Base-by-base conservation (phyloP, 345 rosid species). In the Eutrema japonicum region DNA sequence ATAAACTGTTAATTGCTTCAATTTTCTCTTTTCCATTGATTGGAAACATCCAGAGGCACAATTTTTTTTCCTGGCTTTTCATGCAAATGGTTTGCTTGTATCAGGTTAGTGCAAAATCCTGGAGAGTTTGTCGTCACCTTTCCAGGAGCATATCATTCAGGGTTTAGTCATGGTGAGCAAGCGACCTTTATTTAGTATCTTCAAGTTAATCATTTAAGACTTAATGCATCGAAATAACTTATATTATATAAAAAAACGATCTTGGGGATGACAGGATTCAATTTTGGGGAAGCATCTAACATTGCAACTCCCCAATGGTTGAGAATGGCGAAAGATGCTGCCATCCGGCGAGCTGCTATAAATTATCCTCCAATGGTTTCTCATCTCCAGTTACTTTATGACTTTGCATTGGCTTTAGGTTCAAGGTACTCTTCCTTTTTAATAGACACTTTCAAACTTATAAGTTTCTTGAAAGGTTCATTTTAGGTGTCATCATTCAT, bases 331-430 rank as follows among this genome's bases (percentile, higher is more conserved):
- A 90, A 85, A 81, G 96, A 90, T 77, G 96, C 99, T 14, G 99
- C 98, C 62, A 83, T 90, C 79, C 89, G 98, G 74, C 84, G 99
- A 83, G 99, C 99, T 73, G 90, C 99, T 35, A 88, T 92, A 72
- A 95, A 85, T 83, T 95, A 90, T 74, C 93, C 93, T 70, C 96
- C 99, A 10, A 95, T 95, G 99, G 98, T 95, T 76, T 95, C 98
- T 74, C 99, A 95, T 92, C 87, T 86, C 78, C 98, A 95, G 85
- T 82, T 95, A 78, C 99, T 95, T 62, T 95, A 92, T 82, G 99
- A 95, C 85, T 92, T 83, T 77, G 94, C 97, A 4, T 79, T 84
- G 51, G 89, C 92, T 74, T 69, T 87, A 64, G 82, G 88, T 83
- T 82, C 96, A 68, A 92, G 97, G 99, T 95, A 86, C 63, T 50